Evolutionary conservation across 2,329 filamentous ascomycete species (phyloP), one percentile per base, ranked within the genome.

Genomic region (Fusarium sp.): DNA sequence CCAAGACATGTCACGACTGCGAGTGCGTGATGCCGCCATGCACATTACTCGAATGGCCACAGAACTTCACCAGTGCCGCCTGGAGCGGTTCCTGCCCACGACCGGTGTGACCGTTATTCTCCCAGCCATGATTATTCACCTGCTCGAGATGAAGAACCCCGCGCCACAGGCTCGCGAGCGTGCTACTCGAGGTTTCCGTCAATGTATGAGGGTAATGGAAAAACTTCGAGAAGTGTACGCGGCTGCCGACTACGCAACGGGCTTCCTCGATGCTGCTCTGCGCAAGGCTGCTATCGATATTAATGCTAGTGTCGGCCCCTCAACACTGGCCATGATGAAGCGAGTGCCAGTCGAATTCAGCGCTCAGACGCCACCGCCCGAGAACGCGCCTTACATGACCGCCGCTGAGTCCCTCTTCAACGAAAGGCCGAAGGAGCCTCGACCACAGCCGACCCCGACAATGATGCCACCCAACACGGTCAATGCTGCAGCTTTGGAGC

Each of bases 221-320:
- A 92, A 92, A 72, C 87, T 98, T 20, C 91, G 95, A 40, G 94
- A 98, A 79, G 94, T 95, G 33, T 98, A 98, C 79, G 92, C 95
- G 0, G 95, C 95, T 0, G 96, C 96, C n/a, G 95, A 98, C 81
- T 98, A 96, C 78, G 95, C 94, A n/a, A 96, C 94, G 1, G 94
- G 94, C 3, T 98, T 98, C 85, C 87, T 98, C n/a, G 94, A 97
- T 80, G 94, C 95, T 1, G 94, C 95, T 1, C 93, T 98, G 71
- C 92, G 93, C 71, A 97, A 97, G 84, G 94, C 94, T 10, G 91
- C 93, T 65, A 95, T 96, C 71, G 91, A 93, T 64, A 86, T 94
- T 42, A 89, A 83, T 59, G 80, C 82, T 53, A 82, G 79, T 56
- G 75, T 80, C 17, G 77, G 79, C 6, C 80, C 79, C 16, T 77